phyloP scores from a whole-genome alignment of 441 rosid species.

The Jatropha multifida region DNA sequence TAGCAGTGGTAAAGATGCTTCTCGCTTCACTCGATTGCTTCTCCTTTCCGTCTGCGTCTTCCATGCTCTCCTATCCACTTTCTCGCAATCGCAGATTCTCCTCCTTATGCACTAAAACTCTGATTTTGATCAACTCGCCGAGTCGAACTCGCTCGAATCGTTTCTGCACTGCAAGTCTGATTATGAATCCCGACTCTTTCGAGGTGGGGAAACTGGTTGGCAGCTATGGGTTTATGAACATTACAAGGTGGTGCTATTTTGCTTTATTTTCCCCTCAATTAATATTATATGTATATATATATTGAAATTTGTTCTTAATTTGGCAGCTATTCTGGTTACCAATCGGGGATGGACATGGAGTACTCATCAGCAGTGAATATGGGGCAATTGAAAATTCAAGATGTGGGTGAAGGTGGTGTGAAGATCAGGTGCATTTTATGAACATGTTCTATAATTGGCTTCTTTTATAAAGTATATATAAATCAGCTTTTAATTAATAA shows the following conservation, averaged over 20 bases:
- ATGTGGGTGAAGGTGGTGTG: slow-evolving; percentile 84
- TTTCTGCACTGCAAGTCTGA: slow-evolving; percentile 57
- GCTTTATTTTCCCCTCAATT: not conserved
- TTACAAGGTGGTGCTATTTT: slow-evolving; percentile 56
- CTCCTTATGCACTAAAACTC: slow-evolving; percentile 4
- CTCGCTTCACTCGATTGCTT: slow-evolving; percentile 24
- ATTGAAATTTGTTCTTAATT: not conserved
- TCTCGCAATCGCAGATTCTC: slow-evolving; percentile 7
- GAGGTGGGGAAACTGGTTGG: slow-evolving; percentile 92
- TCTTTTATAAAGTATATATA: not conserved
- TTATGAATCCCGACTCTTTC: slow-evolving; percentile 73
- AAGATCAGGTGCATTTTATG: slow-evolving; percentile 63
- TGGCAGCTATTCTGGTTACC: slow-evolving; percentile 64
- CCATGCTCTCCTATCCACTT: slow-evolving; percentile 8
- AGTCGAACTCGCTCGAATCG: slow-evolving; percentile 28
- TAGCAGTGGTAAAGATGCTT: slow-evolving; percentile 23
- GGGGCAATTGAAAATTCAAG: slow-evolving; percentile 64
- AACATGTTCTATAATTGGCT: not conserved
- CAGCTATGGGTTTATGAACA: slow-evolving; percentile 89
- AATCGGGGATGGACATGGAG: slow-evolving; percentile 49
- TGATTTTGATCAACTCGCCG: slow-evolving; percentile 12
- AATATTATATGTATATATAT: not conserved
- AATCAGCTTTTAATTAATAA: no score
- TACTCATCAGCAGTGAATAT: slow-evolving; percentile 35
- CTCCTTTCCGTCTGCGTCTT: slow-evolving; percentile 18